Base-by-base conservation (phyloP, 1,284 basidiomycete species). In the Sutorius eximius region DNA sequence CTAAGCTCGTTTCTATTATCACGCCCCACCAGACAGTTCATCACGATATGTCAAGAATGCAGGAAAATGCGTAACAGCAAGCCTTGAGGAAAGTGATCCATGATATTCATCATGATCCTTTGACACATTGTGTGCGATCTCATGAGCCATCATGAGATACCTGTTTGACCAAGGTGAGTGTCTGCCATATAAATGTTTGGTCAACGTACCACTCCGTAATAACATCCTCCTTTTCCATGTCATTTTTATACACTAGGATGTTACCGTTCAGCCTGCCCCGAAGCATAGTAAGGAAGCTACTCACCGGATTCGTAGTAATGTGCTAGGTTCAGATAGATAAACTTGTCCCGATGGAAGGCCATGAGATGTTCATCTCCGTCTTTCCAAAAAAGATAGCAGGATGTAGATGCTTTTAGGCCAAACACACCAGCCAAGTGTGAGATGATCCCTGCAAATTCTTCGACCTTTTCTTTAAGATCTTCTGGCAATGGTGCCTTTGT, bases 351-450 rank as follows among this genome's bases (percentile, higher is more conserved):
- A 46, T 69, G 69, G 36, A 66, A 66, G 13, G 61, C 64, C 67
- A 66, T 68, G 8, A 66, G 36, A 18, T 68, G 55, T 3, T 27
- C 20, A 22, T 68, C 63, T 2, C 37, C 43, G 6, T 58, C 56
- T 27, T 66, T 52, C 65, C 63, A 69, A 46, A 66, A 61, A 43
- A 66, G 60, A 34, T 51, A 57, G 13, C 61, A 66, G 33, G 36
- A 48, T 18, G 20, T 29, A n/a, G 42, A 51, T 7, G 36, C 18
- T 3, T 41, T 11, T 18, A 43, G 22, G 13, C 5, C 16, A n/a
- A 62, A 64, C 24, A 66, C 59, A 1, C 3, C 0, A 5, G 61
- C 45, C 36, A 60, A 20, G 5, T 4, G 20, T 4, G 27, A 22
- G 32, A 62, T 9, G 18, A 60, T 34, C 11, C 49, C 3, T 7